These are phyloP conservation scores for Fusarium sp. DNA, from an alignment of 2,329 filamentous ascomycete genomes.

Conservation along the genomic window DNA sequence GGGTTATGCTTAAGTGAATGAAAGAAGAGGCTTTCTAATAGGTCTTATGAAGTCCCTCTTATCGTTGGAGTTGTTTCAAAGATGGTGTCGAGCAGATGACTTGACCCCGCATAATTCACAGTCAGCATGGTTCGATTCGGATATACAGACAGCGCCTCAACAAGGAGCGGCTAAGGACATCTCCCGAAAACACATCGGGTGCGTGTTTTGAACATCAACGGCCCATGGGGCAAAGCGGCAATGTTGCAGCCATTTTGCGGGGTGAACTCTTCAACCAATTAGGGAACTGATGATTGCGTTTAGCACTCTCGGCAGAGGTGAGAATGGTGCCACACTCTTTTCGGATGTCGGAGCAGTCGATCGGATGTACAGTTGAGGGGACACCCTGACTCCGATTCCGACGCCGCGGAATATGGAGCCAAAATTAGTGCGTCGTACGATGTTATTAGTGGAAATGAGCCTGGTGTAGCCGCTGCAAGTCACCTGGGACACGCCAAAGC, in stretches of 20 bases:
- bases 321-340: not conserved
- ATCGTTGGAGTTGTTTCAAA: not conserved
- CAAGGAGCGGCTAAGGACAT: slow-evolving; percentile 31
- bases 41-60: slow-evolving; percentile 17
- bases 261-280: slow-evolving; percentile 13
- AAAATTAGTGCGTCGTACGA: not conserved
- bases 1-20: not conserved
- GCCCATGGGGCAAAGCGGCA: slow-evolving; percentile 6
- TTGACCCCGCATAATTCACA: slow-evolving; percentile 32
- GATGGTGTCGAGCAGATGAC: slow-evolving; percentile 17
- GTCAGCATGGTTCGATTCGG: slow-evolving; percentile 27
- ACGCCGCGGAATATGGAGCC: not conserved
- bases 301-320: slow-evolving; percentile 18
- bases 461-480: not conserved
- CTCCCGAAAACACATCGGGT: slow-evolving; percentile 21
- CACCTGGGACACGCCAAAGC: not conserved
- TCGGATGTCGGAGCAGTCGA: slow-evolving; percentile 28
- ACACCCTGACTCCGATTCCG: slow-evolving; percentile 28
- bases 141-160: slow-evolving; percentile 4
- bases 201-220: not conserved
- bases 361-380: slow-evolving; percentile 17
- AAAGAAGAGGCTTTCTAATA: not conserved
- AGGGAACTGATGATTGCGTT: slow-evolving; percentile 23
- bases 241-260: slow-evolving; percentile 24
- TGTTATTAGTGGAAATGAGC: not conserved